Base-by-base conservation (phyloP, 1,284 basidiomycete species). In the Ustilago tritici region DNA sequence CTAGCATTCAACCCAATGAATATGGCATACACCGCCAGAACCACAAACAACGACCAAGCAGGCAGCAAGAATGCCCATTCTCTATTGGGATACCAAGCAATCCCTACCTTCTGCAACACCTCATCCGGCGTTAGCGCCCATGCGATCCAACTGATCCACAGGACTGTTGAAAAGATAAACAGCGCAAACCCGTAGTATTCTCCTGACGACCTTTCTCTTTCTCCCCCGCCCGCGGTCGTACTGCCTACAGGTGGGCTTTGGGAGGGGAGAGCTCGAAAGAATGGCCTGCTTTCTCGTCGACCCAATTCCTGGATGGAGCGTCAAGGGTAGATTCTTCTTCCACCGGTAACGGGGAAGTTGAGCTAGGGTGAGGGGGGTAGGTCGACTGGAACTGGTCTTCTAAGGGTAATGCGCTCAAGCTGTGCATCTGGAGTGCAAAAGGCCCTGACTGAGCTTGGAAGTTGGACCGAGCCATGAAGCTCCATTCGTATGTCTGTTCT, bases 171-270 rank as follows among this genome's bases (percentile, higher is more conserved):
- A 52, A 82, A 72, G 60, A 81, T 74, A 67, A 81, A 82, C 4
- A 82, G 72, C 12, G 80, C 73, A 67, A 82, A 82, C 8, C 80
- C 80, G 43, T 80, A 81, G 65, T 79, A 81, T 58, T 81, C 79
- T 12, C 71, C 63, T n/a, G 43, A 46, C 15, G 62, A 54, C 19
- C 49, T 36, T 28, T 12, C 28, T 28, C 31, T 11, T 34, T 31
- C 31, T 19, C 32, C 34, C 40, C 15, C 58, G 32, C 38, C 19
- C 35, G 49, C 4, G 23, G 50, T 40, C 1, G 43, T 15, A 38
- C 19, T 55, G 52, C 46, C 34, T 50, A 70, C 15, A 74, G 71
- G 17, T 53, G 62, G 4, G 11, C 12, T 19, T 57, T 47, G 40
- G 46, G 43, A 17, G 50, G 36, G 23, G 55, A 23, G 23, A 54